These are phyloP conservation scores for Phialocephala sp. DNA, from an alignment of 2,329 filamentous ascomycete genomes.

Conservation along the genomic window DNA sequence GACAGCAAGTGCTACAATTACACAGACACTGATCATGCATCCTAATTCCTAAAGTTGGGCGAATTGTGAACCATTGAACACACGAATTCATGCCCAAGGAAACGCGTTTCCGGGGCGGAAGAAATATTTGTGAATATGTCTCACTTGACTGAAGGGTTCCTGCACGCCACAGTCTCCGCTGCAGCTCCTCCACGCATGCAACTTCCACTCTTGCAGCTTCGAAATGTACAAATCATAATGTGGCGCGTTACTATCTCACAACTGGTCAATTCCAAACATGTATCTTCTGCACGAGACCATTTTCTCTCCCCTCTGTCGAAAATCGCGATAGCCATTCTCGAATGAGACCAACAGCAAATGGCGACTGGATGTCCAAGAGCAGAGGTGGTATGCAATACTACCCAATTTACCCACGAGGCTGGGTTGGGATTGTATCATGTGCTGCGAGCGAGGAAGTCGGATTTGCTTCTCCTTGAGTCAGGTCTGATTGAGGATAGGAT, in stretches of 20 bases:
- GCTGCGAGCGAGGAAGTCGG: neutral
- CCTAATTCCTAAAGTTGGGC: neutral
- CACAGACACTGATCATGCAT: neutral
- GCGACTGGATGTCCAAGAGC: neutral
- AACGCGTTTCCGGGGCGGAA: neutral
- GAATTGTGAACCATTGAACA: neutral
- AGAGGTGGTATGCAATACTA: neutral
- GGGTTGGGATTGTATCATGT: neutral
- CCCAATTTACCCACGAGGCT: neutral
- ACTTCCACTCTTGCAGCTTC: neutral
- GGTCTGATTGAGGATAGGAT: neutral
- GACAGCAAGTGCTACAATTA: constrained; percentile 1
- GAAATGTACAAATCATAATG: neutral
- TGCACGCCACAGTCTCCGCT: neutral
- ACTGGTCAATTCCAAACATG: neutral
- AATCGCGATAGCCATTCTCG: neutral
- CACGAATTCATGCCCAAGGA: neutral
- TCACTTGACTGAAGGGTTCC: neutral
- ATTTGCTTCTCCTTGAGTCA: constrained; percentile 5
- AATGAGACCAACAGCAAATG: neutral
- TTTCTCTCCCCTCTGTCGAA: neutral
- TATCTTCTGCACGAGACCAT: constrained; percentile 9
- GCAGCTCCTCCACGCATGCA: neutral
- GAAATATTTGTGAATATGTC: constrained; percentile 3
- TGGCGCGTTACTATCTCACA: neutral